phyloP scores from a whole-genome alignment of 2,329 filamentous ascomycete species.

The Tolypocladium endophyticum region DNA sequence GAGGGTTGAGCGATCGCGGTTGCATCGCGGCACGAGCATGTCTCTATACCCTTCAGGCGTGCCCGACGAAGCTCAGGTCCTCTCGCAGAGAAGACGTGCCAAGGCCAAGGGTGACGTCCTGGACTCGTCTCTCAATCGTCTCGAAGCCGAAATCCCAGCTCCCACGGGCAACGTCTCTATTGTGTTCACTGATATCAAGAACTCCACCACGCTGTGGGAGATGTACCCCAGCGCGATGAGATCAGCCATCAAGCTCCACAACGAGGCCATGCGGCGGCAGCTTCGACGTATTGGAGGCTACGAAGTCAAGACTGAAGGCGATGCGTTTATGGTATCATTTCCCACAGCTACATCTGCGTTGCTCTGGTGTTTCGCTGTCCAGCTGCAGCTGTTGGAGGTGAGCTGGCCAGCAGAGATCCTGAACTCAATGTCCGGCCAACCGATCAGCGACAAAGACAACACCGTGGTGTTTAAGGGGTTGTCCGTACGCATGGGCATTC shows the following conservation, averaged over 20 bases:
- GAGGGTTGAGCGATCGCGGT: constrained; percentile 61
- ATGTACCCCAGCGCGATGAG: constrained; percentile 92
- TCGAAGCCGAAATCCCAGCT: constrained; percentile 84
- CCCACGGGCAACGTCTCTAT: constrained; percentile 86
- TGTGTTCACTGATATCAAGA: constrained; percentile 98
- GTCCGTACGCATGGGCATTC: constrained; percentile 94
- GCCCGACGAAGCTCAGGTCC: constrained; percentile 57
- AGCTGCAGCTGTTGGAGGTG: constrained; percentile 76
- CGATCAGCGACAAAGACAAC: constrained; percentile 72
- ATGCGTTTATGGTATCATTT: constrained; percentile 99
- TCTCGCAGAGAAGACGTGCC: constrained; percentile 53
- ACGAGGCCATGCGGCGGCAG: constrained; percentile 91
- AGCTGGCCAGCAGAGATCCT: constrained; percentile 91
- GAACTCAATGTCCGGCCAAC: constrained; percentile 73
- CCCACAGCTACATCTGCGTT: constrained; percentile 89
- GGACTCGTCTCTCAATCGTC: constrained; percentile 76
- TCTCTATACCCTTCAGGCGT: constrained; percentile 70
- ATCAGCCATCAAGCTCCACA: constrained; percentile 93
- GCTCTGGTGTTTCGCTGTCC: constrained; percentile 93
- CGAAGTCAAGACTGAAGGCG: constrained; percentile 98
- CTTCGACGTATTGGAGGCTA: constrained; percentile 90
- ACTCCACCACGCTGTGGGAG: constrained; percentile 93
- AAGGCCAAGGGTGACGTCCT: constrained; percentile 54
- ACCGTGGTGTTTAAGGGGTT: constrained; percentile 87
- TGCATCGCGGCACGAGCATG: constrained; percentile 71